These are phyloP conservation scores for Spergularia azorica DNA, from an alignment of 179 eudicot species.

Conservation along the genomic window DNA sequence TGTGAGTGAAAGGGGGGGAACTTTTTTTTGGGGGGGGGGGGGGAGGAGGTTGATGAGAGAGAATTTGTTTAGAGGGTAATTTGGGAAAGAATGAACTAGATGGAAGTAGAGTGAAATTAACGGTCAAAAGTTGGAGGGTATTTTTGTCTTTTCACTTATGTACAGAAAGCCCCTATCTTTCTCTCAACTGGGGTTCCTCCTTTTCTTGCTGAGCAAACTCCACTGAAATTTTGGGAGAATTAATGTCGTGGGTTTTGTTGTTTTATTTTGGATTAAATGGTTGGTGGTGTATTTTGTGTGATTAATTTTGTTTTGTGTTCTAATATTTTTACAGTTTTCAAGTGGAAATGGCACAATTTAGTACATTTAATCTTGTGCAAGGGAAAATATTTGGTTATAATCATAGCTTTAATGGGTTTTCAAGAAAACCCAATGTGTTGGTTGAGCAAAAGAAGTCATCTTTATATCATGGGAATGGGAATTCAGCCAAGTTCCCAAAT, in stretches of 20 bases:
- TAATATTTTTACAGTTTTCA: not conserved
- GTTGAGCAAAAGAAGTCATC: not conserved
- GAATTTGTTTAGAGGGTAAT: too few relatives aligned
- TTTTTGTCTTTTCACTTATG: not conserved
- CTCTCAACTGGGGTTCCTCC: not conserved
- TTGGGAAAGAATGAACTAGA: too few relatives aligned
- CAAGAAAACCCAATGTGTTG: not conserved
- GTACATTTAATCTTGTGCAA: not conserved
- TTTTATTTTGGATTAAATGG: not conserved
- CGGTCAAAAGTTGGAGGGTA: not conserved
- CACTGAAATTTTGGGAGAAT: not conserved
- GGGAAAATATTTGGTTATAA: not conserved
- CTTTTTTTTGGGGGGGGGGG: too few relatives aligned
- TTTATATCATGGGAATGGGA: not conserved
- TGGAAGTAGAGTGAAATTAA: too few relatives aligned
- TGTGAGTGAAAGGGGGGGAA: too few relatives aligned
- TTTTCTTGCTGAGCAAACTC: not conserved
- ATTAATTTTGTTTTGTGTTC: not conserved
- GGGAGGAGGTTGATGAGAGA: too few relatives aligned
- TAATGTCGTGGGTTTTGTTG: not conserved
- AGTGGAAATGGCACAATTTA: slow-evolving; percentile 14
- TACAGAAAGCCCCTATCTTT: not conserved
- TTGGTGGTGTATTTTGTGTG: not conserved
- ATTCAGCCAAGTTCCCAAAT: not conserved
- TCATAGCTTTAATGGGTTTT: slow-evolving; percentile 5